phyloP scores from a whole-genome alignment of 129 eudicot genomes.

The Chrysanthemum seticuspe region DNA sequence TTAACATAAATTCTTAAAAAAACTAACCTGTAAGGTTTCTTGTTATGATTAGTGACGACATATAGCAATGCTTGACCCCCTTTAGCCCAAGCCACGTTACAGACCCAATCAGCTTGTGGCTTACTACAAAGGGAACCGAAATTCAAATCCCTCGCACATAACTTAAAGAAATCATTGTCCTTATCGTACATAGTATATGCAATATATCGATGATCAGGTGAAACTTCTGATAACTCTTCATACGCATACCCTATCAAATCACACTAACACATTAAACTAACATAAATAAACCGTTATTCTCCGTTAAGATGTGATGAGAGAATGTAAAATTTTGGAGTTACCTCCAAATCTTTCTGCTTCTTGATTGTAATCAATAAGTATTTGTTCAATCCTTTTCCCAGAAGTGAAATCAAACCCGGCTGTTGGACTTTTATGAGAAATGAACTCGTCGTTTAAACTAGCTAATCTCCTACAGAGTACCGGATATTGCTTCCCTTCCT shows the following conservation, averaged over 20 bases:
- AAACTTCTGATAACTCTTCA: slow-evolving; percentile 89
- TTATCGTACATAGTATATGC: slow-evolving; percentile 96
- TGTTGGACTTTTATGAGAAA: slow-evolving; percentile 78
- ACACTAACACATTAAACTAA: too few relatives aligned
- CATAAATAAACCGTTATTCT: too few relatives aligned
- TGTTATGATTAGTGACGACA: slow-evolving; percentile 79
- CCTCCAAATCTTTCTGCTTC: slow-evolving; percentile 98
- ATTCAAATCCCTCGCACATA: slow-evolving; percentile 80
- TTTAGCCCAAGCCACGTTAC: slow-evolving; percentile 78
- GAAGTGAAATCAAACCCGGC: slow-evolving; percentile 91
- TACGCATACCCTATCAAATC: slow-evolving; percentile 62
- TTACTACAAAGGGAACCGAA: slow-evolving; percentile 67
- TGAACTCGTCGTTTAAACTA: slow-evolving; percentile 70
- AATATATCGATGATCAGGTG: slow-evolving; percentile 87
- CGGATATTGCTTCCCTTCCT: slow-evolving; percentile 86
- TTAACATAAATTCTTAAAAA: neutral
- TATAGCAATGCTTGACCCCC: slow-evolving; percentile 79
- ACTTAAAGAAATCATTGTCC: slow-evolving; percentile 82
- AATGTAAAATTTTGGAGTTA: slow-evolving; percentile 11
- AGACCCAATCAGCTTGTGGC: slow-evolving; percentile 89
- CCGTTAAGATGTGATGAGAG: neutral
- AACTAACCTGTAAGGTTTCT: slow-evolving; percentile 77
- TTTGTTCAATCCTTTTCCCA: slow-evolving; percentile 86
- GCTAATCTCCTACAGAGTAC: slow-evolving; percentile 85
- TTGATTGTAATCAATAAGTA: slow-evolving; percentile 79